Conservation (phyloP, 2,329 filamentous ascomycete species). For the Camptophora hylomeconis region DNA sequence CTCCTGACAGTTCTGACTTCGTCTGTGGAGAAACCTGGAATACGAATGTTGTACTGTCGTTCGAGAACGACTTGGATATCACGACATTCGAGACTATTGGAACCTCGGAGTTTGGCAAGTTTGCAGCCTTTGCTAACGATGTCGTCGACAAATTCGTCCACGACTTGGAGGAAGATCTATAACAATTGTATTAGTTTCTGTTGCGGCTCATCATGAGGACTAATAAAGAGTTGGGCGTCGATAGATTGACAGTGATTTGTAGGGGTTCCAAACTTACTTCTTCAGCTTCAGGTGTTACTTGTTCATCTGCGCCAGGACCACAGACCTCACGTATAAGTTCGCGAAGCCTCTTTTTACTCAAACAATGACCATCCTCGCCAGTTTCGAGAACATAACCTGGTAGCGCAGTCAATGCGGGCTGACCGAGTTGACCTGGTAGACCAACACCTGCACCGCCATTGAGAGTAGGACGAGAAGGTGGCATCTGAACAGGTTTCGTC, state of each 20-base stretch:
- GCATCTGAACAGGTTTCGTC: slow-evolving; percentile 64
- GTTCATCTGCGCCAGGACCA: slow-evolving; percentile 55
- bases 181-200: slow-evolving; percentile 1
- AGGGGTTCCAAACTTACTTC: slow-evolving; percentile 49
- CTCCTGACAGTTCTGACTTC: slow-evolving; percentile 91
- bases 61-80: slow-evolving; percentile 75
- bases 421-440: slow-evolving; percentile 69
- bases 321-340: slow-evolving; percentile 90
- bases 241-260: not conserved
- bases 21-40: slow-evolving; percentile 88
- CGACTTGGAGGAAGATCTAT: slow-evolving; percentile 74
- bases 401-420: slow-evolving; percentile 70
- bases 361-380: slow-evolving; percentile 68
- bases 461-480: slow-evolving; percentile 64
- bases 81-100: slow-evolving; percentile 77
- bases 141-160: slow-evolving; percentile 89
- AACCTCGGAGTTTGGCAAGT: slow-evolving; percentile 83
- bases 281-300: slow-evolving; percentile 83
- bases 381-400: slow-evolving; percentile 79
- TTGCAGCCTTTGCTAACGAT: slow-evolving; percentile 78
- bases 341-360: slow-evolving; percentile 97
- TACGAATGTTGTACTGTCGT: slow-evolving; percentile 77
- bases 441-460: slow-evolving; percentile 62
- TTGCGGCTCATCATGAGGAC: slow-evolving; percentile 4
- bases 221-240: slow-evolving; percentile 1